phyloP scores from a whole-genome alignment of 495 filamentous ascomycete species.

The Podospora anserina region DNA sequence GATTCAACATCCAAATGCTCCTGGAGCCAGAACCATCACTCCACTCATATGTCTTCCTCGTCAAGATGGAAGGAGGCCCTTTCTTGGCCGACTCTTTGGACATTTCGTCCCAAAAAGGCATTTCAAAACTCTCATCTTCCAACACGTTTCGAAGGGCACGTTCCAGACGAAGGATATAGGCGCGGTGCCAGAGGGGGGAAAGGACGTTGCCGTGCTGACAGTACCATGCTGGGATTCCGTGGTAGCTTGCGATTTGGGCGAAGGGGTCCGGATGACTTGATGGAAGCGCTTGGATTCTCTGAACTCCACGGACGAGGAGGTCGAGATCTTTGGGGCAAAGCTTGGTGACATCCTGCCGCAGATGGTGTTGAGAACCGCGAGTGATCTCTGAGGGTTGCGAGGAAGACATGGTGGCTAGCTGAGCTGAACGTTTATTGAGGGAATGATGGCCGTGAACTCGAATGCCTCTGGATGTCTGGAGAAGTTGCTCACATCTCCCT shows the following conservation, averaged over 20 bases:
- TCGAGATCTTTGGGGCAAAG: conserved; percentile 7
- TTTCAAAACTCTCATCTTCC: conserved; percentile 17
- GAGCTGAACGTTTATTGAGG: too few species aligned
- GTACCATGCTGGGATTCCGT: conserved; percentile 24
- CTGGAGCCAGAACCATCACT: conserved; percentile 7
- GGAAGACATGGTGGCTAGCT: too few species aligned
- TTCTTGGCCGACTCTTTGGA: neutral
- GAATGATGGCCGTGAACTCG: too few species aligned
- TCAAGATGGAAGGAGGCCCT: conserved; percentile 17
- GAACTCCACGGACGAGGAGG: conserved; percentile 22
- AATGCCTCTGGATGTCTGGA: too few species aligned
- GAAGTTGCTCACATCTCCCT: too few species aligned
- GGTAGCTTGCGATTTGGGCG: conserved; percentile 30
- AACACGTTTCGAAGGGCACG: conserved; percentile 2
- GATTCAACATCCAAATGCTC: neutral
- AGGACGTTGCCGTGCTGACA: conserved; percentile 42
- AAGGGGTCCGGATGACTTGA: conserved; percentile 22
- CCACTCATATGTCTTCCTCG: conserved; percentile 8
- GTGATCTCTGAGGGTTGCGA: too few species aligned
- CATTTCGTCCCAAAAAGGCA: conserved; percentile 25
- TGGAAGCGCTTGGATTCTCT: conserved; percentile 11
- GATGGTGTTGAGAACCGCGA: too few species aligned
- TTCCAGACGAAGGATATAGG: conserved; percentile 16
- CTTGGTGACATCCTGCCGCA: neutral
- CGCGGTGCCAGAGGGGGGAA: conserved; percentile 47